Base-by-base conservation (phyloP, 2,329 filamentous ascomycete genomes). In the Cladosporium sp. region DNA sequence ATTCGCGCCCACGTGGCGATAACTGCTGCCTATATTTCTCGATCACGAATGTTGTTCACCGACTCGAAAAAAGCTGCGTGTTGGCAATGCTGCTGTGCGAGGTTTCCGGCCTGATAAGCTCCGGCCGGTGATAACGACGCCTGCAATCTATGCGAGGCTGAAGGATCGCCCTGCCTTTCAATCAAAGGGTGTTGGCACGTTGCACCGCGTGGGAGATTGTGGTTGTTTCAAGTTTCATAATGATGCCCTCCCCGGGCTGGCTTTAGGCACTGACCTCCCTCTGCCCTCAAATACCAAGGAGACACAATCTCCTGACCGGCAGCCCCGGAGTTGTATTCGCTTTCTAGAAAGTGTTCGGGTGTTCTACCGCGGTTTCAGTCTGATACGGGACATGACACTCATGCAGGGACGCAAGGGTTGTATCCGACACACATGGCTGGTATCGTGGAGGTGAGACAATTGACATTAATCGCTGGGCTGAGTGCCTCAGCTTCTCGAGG, bases 131-230 rank as follows among this genome's bases (percentile, higher is more conserved):
- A 47, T 24, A 47, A 47, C 41, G 41, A 21, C n/a, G 41, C 41
- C n/a, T 7, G 41, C 41, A 47, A 47, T 47, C n/a, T 47, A 47
- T 47, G 41, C 49, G 49, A 54, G 49, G 49, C 49, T 54, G 49
- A 54, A 54, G 49, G 49, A 54, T 54, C 49, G 49, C 24, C 24
- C 10, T 7, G 24, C 12, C 18, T 54, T 47, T 8, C 8, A 54
- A 54, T 54, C 49, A 30, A 21, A 11, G 41, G 41, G n/a, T 24
- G n/a, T 21, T 47, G 34, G 34, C 34, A 32, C 18, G 54, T 58
- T 32, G n/a, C 34, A 58, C 55, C 18, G 34, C 32, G 55, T 58
- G 55, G 55, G 55, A 58, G 34, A 58, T 58, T 58, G 30, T 21
- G n/a, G 24, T 24, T 58, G 55, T 58, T 58, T 58, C 55, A 41